Evolutionary conservation across 495 filamentous ascomycete genomes (phyloP).

Genomic region (Aspergillus carlsbadensis): DNA sequence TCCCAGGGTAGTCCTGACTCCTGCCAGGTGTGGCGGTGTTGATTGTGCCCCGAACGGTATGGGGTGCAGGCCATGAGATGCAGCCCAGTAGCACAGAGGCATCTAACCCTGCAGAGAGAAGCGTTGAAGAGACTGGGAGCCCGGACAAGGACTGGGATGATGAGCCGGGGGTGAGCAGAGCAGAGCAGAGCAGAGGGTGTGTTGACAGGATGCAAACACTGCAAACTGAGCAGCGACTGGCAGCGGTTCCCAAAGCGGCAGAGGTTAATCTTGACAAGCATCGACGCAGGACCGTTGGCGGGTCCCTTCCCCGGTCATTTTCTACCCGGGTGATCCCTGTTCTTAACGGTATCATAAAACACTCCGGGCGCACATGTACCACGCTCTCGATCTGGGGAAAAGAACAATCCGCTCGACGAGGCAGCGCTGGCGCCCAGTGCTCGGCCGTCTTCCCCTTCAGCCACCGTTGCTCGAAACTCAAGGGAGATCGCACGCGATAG

Average conservation of each 20-base stretch:
- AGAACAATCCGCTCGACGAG: constrained; percentile 1
- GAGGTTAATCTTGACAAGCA: not conserved
- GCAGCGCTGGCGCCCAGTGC: constrained; percentile 10
- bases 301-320: constrained; percentile 4
- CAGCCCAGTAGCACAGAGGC: not conserved
- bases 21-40: too few relatives aligned
- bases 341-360: constrained; percentile 18
- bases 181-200: not conserved
- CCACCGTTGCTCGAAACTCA: not conserved
- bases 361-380: constrained; percentile 12
- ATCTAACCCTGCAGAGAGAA: not conserved
- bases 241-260: constrained; percentile 3
- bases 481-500: constrained; percentile 3
- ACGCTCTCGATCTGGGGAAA: constrained; percentile 22
- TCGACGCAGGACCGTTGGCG: constrained; percentile 11
- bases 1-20: too few relatives aligned
- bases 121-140: not conserved
- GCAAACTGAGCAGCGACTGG: too few relatives aligned
- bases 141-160: too few relatives aligned
- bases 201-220: not conserved
- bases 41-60: not conserved
- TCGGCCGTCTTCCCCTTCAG: constrained; percentile 1
- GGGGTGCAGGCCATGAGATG: not conserved
- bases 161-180: too few relatives aligned
- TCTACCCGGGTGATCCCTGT: constrained; percentile 8